Evolutionary conservation across 2,329 filamentous ascomycete genomes (phyloP).

Genomic region (Trichophyton benhamiae): DNA sequence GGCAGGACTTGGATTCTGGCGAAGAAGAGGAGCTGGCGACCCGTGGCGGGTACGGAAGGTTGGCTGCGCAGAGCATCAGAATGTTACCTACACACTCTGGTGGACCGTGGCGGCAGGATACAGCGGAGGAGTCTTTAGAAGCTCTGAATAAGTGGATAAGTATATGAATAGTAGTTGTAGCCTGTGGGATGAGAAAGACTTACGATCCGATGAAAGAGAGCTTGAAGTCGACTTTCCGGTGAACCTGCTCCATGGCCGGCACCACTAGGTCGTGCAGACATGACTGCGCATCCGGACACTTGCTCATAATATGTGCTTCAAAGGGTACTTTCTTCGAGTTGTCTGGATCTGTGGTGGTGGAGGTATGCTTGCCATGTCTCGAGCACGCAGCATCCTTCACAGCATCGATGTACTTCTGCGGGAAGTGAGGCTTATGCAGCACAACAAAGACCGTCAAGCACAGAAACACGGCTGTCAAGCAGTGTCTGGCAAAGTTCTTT

Average conservation of each 20-base stretch:
- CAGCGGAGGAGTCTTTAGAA: conserved; percentile 62
- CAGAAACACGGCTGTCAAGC: conserved; percentile 11
- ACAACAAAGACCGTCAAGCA: conserved; percentile 10
- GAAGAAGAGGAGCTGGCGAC: background rate
- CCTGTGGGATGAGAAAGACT: background rate
- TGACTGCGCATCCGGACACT: conserved; percentile 82
- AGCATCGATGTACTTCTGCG: conserved; percentile 2
- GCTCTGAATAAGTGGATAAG: conserved; percentile 51
- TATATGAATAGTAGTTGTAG: background rate
- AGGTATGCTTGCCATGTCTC: background rate
- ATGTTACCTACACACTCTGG: conserved; percentile 89
- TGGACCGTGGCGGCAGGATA: conserved; percentile 80
- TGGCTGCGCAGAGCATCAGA: conserved; percentile 77
- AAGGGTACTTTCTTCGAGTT: conserved; percentile 48
- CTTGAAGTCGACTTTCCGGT: conserved; percentile 78
- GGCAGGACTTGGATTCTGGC: conserved; percentile 3
- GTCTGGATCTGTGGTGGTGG: background rate
- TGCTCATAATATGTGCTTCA: conserved; percentile 93
- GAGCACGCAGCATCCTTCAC: conserved; percentile 5
- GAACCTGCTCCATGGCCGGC: conserved; percentile 70
- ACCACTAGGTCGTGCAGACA: conserved; percentile 71
- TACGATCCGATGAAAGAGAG: conserved; percentile 81
- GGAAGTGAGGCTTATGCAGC: conserved; percentile 5
- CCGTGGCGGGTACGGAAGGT: conserved; percentile 38
- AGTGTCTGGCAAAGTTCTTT: conserved; percentile 9